Conservation (phyloP, 208 protist genomes). For the Hexamita inflata region DNA sequence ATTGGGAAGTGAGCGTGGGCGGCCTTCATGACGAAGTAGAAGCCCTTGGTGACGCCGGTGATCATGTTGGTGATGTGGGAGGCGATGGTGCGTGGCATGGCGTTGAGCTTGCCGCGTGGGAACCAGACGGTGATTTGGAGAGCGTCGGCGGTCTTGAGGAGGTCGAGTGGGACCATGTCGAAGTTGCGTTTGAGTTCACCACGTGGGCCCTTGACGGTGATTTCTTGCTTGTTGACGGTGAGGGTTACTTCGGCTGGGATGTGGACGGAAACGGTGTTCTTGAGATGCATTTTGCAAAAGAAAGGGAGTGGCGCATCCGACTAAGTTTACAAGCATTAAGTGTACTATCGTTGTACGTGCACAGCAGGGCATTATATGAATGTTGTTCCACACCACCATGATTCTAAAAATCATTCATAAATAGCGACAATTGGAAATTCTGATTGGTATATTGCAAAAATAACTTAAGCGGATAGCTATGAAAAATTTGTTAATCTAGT, state of each 20-base stretch:
- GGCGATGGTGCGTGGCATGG: constrained; percentile 76
- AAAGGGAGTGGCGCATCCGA: too few relatives aligned
- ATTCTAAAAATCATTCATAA: too few relatives aligned
- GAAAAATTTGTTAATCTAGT: too few relatives aligned
- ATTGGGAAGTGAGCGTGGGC: constrained; percentile 99
- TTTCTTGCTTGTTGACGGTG: constrained; percentile 54
- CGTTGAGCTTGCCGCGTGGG: constrained; percentile 70
- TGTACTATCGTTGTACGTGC: too few relatives aligned
- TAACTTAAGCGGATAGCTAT: too few relatives aligned
- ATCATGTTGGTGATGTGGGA: constrained; percentile 94
- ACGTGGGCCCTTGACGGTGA: constrained; percentile 80
- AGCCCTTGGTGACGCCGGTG: constrained; percentile 92
- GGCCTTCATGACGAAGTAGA: constrained; percentile 92
- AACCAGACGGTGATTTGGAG: constrained; percentile 77
- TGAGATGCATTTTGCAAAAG: not conserved
- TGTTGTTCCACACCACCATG: too few relatives aligned
- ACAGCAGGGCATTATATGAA: too few relatives aligned
- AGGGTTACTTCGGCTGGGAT: constrained; percentile 52
- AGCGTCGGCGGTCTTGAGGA: constrained; percentile 50
- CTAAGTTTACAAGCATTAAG: too few relatives aligned
- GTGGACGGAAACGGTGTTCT: not conserved
- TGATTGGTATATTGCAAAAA: too few relatives aligned
- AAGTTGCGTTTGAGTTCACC: constrained; percentile 76
- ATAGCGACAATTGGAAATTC: too few relatives aligned
- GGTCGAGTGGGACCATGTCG: constrained; percentile 68